Evolutionary conservation across 495 filamentous ascomycete species (phyloP).

Genomic region (Melanomma pulvis-pyrius): DNA sequence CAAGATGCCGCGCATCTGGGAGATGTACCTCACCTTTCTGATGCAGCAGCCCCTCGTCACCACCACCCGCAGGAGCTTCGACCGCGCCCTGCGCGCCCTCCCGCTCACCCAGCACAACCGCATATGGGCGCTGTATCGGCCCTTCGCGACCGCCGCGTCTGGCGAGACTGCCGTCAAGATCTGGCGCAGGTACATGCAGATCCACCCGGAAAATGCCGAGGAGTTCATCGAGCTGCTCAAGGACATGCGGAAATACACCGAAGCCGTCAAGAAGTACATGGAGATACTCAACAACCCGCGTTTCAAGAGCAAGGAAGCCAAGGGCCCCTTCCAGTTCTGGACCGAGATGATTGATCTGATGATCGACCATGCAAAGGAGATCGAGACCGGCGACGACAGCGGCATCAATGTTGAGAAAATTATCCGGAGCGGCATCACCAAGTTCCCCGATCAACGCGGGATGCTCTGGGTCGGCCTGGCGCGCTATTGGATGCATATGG

Average conservation of each 20-base stretch:
- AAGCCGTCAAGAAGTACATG: slow-evolving; percentile 92
- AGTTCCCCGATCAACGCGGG: slow-evolving; percentile 92
- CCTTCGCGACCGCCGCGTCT: slow-evolving; percentile 90
- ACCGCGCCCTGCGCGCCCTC: slow-evolving; percentile 90
- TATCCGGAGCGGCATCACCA: slow-evolving; percentile 87
- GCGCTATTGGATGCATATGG: slow-evolving; percentile 94
- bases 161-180: slow-evolving; percentile 90
- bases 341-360: slow-evolving; percentile 96
- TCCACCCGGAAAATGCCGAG: slow-evolving; percentile 93
- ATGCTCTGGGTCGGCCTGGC: slow-evolving; percentile 96
- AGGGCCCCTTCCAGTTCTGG: slow-evolving; percentile 96
- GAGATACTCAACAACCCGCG: slow-evolving; percentile 89
- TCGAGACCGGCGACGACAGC: slow-evolving; percentile 75
- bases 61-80: slow-evolving; percentile 87
- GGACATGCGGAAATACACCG: slow-evolving; percentile 81
- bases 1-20: slow-evolving; percentile 99
- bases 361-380: slow-evolving; percentile 85
- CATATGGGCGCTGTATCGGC: slow-evolving; percentile 90
- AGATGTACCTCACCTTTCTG: slow-evolving; percentile 93
- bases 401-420: slow-evolving; percentile 93
- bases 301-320: slow-evolving; percentile 89
- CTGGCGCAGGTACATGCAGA: slow-evolving; percentile 96
- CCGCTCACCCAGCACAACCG: slow-evolving; percentile 96
- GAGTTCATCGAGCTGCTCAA: slow-evolving; percentile 90
- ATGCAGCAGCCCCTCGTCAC: slow-evolving; percentile 90